phyloP scores from a whole-genome alignment of 345 rosid genomes.

The Anastatica hierochuntica region DNA sequence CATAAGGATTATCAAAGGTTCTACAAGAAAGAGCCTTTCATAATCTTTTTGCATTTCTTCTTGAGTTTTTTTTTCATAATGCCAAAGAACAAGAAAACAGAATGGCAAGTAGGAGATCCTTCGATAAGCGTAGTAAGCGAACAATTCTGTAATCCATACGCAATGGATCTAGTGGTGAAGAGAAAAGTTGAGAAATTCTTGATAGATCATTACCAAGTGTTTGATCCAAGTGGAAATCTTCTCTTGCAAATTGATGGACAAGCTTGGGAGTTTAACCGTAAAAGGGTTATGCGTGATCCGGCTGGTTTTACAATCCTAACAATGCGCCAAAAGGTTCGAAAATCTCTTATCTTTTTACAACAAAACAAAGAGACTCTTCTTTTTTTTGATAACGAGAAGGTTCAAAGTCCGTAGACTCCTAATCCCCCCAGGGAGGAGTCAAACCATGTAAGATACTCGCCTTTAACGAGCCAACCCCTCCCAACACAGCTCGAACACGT shows the following conservation, averaged over 20 bases:
- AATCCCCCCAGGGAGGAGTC: too few relatives aligned
- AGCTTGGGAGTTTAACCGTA: conserved; percentile 44
- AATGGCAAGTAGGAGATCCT: conserved; percentile 36
- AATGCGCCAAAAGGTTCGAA: conserved; percentile 46
- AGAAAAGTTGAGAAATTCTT: conserved; percentile 40
- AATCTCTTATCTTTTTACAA: background rate
- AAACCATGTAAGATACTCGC: too few relatives aligned
- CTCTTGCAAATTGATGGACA: conserved; percentile 60
- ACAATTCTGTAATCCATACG: conserved; percentile 49
- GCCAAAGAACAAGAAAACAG: conserved; percentile 23
- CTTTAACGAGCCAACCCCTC: too few relatives aligned
- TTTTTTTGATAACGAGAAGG: too few relatives aligned
- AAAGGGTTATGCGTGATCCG: conserved; percentile 51
- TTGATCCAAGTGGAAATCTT: conserved; percentile 48
- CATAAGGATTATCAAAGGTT: conserved; percentile 18
- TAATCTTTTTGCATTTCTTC: conserved; percentile 9
- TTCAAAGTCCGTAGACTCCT: too few relatives aligned
- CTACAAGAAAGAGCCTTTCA: conserved; percentile 19
- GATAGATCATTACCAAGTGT: conserved; percentile 37
- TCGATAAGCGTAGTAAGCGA: conserved; percentile 48
- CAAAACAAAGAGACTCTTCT: background rate
- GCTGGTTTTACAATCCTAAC: conserved; percentile 57
- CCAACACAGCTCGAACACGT: too few relatives aligned
- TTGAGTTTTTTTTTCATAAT: conserved; percentile 10
- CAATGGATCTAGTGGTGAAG: conserved; percentile 47